Conservation (phyloP, 2,329 filamentous ascomycete species). For the Xylariaceae sp. region DNA sequence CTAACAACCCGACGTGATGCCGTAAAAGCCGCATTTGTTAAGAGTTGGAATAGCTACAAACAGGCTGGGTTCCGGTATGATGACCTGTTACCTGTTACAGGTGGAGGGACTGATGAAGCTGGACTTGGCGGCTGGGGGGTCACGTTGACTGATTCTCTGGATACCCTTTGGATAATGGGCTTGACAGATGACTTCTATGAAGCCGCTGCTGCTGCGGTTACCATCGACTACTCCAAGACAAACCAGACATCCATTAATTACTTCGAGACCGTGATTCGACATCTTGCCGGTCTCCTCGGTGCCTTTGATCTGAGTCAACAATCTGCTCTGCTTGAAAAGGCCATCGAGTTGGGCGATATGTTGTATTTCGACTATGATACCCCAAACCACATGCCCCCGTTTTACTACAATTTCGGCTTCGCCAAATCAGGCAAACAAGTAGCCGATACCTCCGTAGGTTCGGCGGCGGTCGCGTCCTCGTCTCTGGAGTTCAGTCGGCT, state of each 20-base stretch:
- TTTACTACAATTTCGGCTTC: constrained; percentile 50
- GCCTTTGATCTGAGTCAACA: constrained; percentile 45
- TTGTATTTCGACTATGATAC: constrained; percentile 47
- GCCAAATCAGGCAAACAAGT: constrained; percentile 34
- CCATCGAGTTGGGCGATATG: constrained; percentile 44
- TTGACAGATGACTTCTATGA: constrained; percentile 52
- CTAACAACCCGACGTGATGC: constrained; percentile 30
- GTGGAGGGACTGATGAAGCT: constrained; percentile 22
- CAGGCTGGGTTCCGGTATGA: constrained; percentile 26
- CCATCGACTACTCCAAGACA: constrained; percentile 47
- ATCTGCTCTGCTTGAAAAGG: constrained; percentile 39
- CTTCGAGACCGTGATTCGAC: constrained; percentile 46
- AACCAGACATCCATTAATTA: constrained; percentile 36
- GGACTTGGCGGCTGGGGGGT: constrained; percentile 43
- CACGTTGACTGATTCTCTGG: constrained; percentile 56
- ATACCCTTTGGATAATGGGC: constrained; percentile 61
- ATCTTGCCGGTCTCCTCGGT: constrained; percentile 42
- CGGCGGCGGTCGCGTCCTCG: constrained; percentile 52
- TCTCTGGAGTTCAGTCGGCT: constrained; percentile 68
- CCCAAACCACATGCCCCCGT: constrained; percentile 48
- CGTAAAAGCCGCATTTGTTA: constrained; percentile 41
- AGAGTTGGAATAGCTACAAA: constrained; percentile 49
- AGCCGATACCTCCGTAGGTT: constrained; percentile 35
- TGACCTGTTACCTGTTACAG: constrained; percentile 28
- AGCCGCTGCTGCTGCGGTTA: constrained; percentile 46